A percentile compares a stretch with the other conserved stretches of the same genome.
These are phyloP conservation scores for Aspergillus versicolor DNA, from an alignment of 2,329 filamentous ascomycete genomes.

Conservation along the genomic window DNA sequence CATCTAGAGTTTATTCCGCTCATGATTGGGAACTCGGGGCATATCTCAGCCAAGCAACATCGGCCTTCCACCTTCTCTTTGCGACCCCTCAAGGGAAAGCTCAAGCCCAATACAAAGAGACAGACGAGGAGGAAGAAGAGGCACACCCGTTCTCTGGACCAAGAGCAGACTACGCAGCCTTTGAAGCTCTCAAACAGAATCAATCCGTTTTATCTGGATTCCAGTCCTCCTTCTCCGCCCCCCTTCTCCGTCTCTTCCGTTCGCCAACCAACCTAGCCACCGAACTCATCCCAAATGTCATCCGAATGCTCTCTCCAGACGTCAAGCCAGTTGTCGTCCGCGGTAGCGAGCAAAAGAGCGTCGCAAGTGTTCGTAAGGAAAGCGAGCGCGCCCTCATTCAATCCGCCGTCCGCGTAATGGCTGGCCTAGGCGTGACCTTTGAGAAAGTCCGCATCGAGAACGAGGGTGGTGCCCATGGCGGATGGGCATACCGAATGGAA, in stretches of 20 bases:
- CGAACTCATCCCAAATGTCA: constrained; percentile 81
- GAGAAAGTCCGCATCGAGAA: constrained; percentile 77
- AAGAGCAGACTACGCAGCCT: constrained; percentile 75
- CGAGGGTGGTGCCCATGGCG: constrained; percentile 59
- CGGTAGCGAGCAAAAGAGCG: constrained; percentile 63
- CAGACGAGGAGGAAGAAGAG: constrained; percentile 49
- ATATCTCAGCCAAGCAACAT: constrained; percentile 80
- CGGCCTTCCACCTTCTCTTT: constrained; percentile 91
- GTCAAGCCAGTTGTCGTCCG: constrained; percentile 86
- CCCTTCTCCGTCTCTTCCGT: constrained; percentile 74
- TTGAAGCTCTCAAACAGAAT: constrained; percentile 78
- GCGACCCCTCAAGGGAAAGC: constrained; percentile 63
- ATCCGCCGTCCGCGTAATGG: constrained; percentile 76
- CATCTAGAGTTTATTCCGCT: constrained; percentile 72
- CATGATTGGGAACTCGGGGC: constrained; percentile 92
- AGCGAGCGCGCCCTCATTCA: constrained; percentile 77
- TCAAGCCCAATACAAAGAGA: constrained; percentile 35
- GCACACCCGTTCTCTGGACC: constrained; percentile 76
- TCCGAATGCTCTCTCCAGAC: constrained; percentile 80
- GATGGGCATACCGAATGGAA: constrained; percentile 92
- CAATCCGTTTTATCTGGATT: constrained; percentile 70
- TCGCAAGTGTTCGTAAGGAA: constrained; percentile 85
- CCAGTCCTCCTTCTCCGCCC: constrained; percentile 69
- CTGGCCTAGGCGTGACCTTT: constrained; percentile 77
- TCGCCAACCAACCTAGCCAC: constrained; percentile 73